Percentiles rank a stretch among this genome's conserved stretches.
phyloP scores from a whole-genome alignment of 1,139 yeast species.

The Pichia sp. region DNA sequence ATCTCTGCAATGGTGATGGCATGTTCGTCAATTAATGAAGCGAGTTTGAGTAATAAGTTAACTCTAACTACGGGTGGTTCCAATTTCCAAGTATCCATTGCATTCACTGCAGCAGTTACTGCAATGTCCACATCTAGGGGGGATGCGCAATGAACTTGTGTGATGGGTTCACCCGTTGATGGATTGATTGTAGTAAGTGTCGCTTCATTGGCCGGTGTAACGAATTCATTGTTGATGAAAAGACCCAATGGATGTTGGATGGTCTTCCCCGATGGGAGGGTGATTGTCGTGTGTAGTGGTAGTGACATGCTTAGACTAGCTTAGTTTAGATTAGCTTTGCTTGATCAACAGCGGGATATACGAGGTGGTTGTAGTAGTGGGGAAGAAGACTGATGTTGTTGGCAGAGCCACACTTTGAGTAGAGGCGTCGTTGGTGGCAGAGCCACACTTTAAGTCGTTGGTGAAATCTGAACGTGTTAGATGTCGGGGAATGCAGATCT shows the following conservation, averaged over 20 bases:
- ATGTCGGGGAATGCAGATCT: too few species aligned
- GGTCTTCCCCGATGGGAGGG: constrained; percentile 26
- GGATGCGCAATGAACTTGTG: constrained; percentile 42
- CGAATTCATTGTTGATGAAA: constrained; percentile 50
- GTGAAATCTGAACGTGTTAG: too few species aligned
- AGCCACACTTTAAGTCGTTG: too few species aligned
- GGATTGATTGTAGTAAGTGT: constrained; percentile 46
- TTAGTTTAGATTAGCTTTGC: too few species aligned
- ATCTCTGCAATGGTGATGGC: constrained; percentile 43
- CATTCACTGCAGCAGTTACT: constrained; percentile 63
- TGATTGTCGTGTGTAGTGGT: constrained; percentile 8
- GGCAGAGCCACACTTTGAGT: too few species aligned
- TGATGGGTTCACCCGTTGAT: constrained; percentile 45
- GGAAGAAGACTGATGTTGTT: too few species aligned
- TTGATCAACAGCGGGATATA: too few species aligned
- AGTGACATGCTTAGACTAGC: too few species aligned
- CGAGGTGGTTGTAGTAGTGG: too few species aligned
- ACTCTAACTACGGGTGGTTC: constrained; percentile 40
- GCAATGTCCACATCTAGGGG: constrained; percentile 68
- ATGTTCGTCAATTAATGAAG: constrained; percentile 45
- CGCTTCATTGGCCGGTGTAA: constrained; percentile 31
- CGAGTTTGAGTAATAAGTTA: constrained; percentile 39
- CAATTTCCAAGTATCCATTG: constrained; percentile 53
- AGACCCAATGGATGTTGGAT: constrained; percentile 46
- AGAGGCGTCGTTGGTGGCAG: too few species aligned